Conservation (phyloP, 1,139 yeast species). For the Suhomyces bolitotheri region DNA sequence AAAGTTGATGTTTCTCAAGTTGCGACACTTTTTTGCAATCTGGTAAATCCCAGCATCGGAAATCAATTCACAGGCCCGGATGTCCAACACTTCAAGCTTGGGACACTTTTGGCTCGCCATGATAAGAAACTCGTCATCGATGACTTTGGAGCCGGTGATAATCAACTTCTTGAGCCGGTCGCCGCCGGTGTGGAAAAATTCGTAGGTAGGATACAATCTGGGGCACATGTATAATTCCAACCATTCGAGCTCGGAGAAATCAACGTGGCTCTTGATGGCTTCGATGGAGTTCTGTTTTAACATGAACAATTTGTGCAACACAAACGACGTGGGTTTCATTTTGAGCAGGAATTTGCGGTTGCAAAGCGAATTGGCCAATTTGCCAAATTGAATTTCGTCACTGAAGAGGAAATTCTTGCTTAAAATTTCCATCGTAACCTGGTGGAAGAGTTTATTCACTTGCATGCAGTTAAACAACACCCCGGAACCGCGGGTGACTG, state of each 20-base stretch:
- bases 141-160: conserved; percentile 71
- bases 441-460: conserved; percentile 69
- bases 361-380: conserved; percentile 31
- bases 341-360: conserved; percentile 6
- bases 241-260: conserved; percentile 56
- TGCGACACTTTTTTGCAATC: conserved; percentile 59
- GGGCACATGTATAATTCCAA: conserved; percentile 88
- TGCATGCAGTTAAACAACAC: conserved; percentile 57
- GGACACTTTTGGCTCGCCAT: conserved; percentile 58
- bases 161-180: conserved; percentile 54
- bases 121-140: conserved; percentile 61
- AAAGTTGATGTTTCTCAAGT: conserved; percentile 61
- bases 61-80: conserved; percentile 81
- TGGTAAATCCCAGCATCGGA: conserved; percentile 73
- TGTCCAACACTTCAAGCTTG: conserved; percentile 62
- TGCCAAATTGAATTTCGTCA: conserved; percentile 46
- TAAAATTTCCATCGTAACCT: conserved; percentile 54
- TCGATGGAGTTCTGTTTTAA: conserved; percentile 33
- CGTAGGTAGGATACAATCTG: conserved; percentile 54
- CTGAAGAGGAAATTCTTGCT: conserved; percentile 57
- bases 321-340: conserved; percentile 33
- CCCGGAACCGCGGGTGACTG: background rate
- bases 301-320: conserved; percentile 39
- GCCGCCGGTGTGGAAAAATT: conserved; percentile 37
- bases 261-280: conserved; percentile 25